Conservation (phyloP, 225 moss, liverwort and hornwort species). For the Polytrichum commune region DNA sequence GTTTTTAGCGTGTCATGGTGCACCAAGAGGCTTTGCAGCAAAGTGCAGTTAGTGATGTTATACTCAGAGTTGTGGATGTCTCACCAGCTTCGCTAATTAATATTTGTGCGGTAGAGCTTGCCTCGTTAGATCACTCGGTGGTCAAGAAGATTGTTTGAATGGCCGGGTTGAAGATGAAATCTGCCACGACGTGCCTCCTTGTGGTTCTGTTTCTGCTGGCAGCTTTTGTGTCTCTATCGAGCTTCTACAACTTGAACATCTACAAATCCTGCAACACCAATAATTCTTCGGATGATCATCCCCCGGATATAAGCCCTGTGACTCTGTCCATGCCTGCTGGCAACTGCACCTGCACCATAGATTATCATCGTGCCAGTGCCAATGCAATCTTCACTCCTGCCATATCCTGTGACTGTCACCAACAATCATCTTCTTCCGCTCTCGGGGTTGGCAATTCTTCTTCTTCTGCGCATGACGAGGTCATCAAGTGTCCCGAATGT, state of each 20-base stretch:
- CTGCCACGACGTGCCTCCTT: background rate
- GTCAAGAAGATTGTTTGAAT: too few relatives aligned
- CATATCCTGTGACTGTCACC: slow-evolving; percentile 13
- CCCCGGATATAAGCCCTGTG: background rate
- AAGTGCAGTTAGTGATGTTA: too few relatives aligned
- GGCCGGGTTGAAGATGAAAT: background rate
- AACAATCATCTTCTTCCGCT: too few relatives aligned
- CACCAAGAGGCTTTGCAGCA: too few relatives aligned
- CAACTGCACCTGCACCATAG: slow-evolving; percentile 21
- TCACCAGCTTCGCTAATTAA: too few relatives aligned
- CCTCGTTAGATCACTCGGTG: too few relatives aligned
- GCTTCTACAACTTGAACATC: slow-evolving; percentile 11
- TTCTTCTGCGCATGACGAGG: too few relatives aligned
- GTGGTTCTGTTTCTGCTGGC: background rate
- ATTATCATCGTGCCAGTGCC: background rate
- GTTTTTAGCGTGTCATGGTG: too few relatives aligned
- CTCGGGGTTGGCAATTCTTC: too few relatives aligned
- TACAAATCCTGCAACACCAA: background rate
- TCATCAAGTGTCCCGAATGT: slow-evolving; percentile 1
- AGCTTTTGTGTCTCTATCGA: background rate
- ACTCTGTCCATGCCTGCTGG: slow-evolving; percentile 8
- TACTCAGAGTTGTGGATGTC: too few relatives aligned
- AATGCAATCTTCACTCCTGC: background rate
- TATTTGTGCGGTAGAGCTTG: too few relatives aligned
- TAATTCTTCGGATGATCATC: background rate